Conservation (phyloP, 805 yeast genomes). For the Schwanniomyces pseudopolymorphus region DNA sequence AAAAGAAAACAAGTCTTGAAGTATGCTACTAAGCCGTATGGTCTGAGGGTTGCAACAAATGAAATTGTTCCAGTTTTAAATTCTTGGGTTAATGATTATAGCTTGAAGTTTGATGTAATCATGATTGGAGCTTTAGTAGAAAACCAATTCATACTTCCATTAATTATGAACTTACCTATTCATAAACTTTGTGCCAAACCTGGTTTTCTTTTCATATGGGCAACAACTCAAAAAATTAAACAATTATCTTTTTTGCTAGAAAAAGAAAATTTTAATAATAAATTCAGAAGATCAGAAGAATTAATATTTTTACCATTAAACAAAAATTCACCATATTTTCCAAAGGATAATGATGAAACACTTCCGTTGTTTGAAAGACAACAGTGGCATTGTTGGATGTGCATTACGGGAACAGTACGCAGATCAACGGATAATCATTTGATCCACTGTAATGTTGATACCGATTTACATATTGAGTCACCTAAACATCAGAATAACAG, state of each 20-base stretch:
- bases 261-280: conserved; percentile 51
- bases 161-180: conserved; percentile 66
- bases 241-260: conserved; percentile 57
- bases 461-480: conserved; percentile 75
- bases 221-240: conserved; percentile 69
- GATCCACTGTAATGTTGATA: conserved; percentile 89
- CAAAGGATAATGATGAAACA: conserved; percentile 42
- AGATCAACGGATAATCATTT: conserved; percentile 80
- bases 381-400: conserved; percentile 99
- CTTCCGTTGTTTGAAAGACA: conserved; percentile 56
- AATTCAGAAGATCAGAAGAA: conserved; percentile 87
- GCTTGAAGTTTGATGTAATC: conserved; percentile 78
- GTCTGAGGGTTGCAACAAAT: conserved; percentile 53
- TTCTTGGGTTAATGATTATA: conserved; percentile 58
- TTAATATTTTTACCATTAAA: conserved; percentile 77
- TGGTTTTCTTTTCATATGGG: conserved; percentile 86
- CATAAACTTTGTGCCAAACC: conserved; percentile 78
- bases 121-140: conserved; percentile 88
- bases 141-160: conserved; percentile 63
- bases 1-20: conserved; percentile 57
- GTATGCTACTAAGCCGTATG: conserved; percentile 64
- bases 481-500: conserved; percentile 8
- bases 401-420: conserved; percentile 91
- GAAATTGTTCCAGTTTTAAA: conserved; percentile 58
- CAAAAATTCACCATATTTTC: conserved; percentile 63